A percentile compares a stretch with the other conserved stretches of the same genome.
Conservation (phyloP, 1,139 yeast genomes). For the Kluyveromyces sp. region DNA sequence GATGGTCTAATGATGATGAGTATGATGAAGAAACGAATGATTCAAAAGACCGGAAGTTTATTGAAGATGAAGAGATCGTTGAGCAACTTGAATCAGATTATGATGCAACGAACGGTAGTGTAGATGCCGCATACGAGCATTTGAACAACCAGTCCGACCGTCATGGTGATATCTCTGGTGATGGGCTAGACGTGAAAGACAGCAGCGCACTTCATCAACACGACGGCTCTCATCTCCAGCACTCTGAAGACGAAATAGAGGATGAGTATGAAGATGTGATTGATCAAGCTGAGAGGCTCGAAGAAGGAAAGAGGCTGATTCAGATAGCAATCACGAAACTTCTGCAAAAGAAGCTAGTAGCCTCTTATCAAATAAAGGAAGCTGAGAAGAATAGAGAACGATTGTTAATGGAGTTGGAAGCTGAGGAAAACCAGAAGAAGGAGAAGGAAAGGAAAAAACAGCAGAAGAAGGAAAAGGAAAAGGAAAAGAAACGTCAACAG, state of each 20-base stretch:
- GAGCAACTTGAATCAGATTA: constrained; percentile 11
- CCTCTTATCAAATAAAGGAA: constrained; percentile 70
- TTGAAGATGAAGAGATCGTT: constrained; percentile 20
- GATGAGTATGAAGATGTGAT: constrained; percentile 34
- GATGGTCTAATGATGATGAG: constrained; percentile 5
- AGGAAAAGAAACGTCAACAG: constrained; percentile 69
- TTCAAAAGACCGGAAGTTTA: constrained; percentile 13
- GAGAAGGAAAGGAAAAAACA: constrained; percentile 69
- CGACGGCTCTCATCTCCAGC: constrained; percentile 21
- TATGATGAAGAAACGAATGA: constrained; percentile 2
- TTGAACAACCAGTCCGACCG: constrained; percentile 9
- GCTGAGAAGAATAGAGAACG: constrained; percentile 72
- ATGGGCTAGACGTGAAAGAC: constrained; percentile 12
- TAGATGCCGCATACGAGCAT: constrained; percentile 25
- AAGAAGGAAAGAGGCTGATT: constrained; percentile 70
- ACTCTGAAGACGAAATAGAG: constrained; percentile 30
- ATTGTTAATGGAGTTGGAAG: constrained; percentile 75
- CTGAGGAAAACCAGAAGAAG: constrained; percentile 65
- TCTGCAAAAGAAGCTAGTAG: constrained; percentile 63
- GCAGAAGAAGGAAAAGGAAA: constrained; percentile 70
- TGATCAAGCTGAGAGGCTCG: constrained; percentile 57
- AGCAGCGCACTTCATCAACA: constrained; percentile 14
- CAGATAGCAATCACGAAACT: constrained; percentile 70
- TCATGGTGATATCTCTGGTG: constrained; percentile 18
- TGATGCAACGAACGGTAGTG: constrained; percentile 18